Evolutionary conservation across 1,284 basidiomycete genomes (phyloP).

Genomic region (Ustilago cynodontis): DNA sequence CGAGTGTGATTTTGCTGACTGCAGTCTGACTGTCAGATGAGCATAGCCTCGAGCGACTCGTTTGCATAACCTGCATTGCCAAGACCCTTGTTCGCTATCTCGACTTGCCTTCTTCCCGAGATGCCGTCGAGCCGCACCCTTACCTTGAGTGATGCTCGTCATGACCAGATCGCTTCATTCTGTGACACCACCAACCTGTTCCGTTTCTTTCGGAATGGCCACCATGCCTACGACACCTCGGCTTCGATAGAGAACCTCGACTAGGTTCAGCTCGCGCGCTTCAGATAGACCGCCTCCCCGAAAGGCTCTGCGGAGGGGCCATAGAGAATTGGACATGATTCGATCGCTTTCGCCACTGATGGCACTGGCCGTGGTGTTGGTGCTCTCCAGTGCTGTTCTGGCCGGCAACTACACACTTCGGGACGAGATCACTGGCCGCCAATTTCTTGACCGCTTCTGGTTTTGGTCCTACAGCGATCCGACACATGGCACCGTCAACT

Average conservation of each 20-base stretch:
- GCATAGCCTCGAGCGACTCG: not conserved
- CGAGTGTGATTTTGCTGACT: not conserved
- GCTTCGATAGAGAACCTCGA: slow-evolving; percentile 14
- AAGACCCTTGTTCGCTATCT: slow-evolving; percentile 20
- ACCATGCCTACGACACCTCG: not conserved
- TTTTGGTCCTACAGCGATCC: slow-evolving; percentile 56
- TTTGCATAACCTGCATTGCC: slow-evolving; percentile 6
- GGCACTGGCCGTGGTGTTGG: slow-evolving; percentile 9
- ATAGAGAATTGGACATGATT: not conserved
- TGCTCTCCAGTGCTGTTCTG: slow-evolving; percentile 15
- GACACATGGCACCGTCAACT: slow-evolving; percentile 50
- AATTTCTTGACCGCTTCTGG: slow-evolving; percentile 52
- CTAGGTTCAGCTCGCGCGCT: slow-evolving; percentile 4
- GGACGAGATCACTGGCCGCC: slow-evolving; percentile 44
- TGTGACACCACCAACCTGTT: not conserved
- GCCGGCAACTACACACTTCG: slow-evolving; percentile 48
- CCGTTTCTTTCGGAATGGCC: not conserved
- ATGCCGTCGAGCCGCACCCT: slow-evolving; percentile 13
- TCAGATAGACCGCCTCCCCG: not conserved
- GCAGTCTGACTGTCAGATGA: not conserved
- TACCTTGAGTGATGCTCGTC: not conserved
- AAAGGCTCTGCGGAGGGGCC: not conserved
- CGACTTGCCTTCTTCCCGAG: slow-evolving; percentile 8
- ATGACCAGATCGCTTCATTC: not conserved
- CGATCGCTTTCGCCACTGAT: not conserved